Base-by-base conservation (phyloP, 192 early-diverging fungal species). In the Paraglomus brasilianum region DNA sequence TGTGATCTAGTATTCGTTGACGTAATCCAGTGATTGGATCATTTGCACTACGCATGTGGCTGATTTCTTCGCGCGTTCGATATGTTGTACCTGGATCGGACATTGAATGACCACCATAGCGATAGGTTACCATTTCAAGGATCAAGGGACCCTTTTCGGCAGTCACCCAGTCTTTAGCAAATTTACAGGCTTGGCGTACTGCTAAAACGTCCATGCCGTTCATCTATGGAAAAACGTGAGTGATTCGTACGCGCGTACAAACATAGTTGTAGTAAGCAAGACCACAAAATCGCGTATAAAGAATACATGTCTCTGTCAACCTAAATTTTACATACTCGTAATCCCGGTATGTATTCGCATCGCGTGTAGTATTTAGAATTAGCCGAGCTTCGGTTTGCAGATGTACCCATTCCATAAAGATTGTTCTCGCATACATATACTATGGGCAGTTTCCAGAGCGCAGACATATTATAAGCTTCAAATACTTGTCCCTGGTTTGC, bases 71-170 rank as follows among this genome's bases (percentile, higher is more conserved):
- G 80, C 96, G 93, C 65, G 94, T 95, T 72, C 96, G 91, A 91
- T 98, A 98, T 45, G 93, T 97, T 79, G 95, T 98, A 72, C 96
- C 96, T 22, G 95, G 96, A 81, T 98, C 95, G 66, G 95, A 98
- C 96, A 98, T 98, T 72, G 96, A 98, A 93, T 98, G 96, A 61
- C 96, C 96, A 80, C 95, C 96, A 82, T 98, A 98, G 60, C 95
- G 94, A 84, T 98, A 98, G 24, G 96, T 98, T 72, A 90, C 89
- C 86, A 96, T 87, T 85, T 98, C 95, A 78, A 97, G 84, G 38
- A 98, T 86, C 61, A 97, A 76, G 45, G 96, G 95, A 10, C 96
- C 96, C 68, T 95, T 90, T 72, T 87, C 94, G 57, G 77, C 72
- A 47, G 85, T 64, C 5, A 88, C 86, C 87, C 90, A 95, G 74